Percentiles rank a stretch among this genome's conserved stretches.
Conservation (phyloP, 164 flowering plant genomes). For the Cinnamomum chago region DNA sequence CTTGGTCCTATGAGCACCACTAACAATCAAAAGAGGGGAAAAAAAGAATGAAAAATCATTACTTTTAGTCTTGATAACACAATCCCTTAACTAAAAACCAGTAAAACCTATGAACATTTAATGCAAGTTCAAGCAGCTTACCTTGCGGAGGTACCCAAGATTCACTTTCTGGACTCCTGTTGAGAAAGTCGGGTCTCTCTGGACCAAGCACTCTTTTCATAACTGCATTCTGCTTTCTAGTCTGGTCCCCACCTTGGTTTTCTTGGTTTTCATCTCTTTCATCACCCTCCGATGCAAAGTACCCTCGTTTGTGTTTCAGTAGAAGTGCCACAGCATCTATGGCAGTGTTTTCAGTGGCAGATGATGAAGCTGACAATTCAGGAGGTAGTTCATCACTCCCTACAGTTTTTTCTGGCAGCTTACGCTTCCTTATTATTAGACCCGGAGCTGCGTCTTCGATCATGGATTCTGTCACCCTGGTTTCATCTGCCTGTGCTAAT, state of each 20-base stretch:
- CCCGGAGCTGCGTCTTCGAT: conserved; percentile 82
- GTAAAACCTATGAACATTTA: neutral
- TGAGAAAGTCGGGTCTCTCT: conserved; percentile 69
- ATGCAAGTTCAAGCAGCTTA: conserved; percentile 18
- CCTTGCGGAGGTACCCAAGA: conserved; percentile 98
- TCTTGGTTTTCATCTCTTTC: conserved; percentile 19
- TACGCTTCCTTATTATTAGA: conserved; percentile 77
- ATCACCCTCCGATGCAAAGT: conserved; percentile 37
- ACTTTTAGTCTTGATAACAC: too few relatives aligned
- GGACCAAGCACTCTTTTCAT: conserved; percentile 78
- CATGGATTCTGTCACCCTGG: conserved; percentile 22
- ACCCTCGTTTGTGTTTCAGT: conserved; percentile 70
- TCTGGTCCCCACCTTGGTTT: conserved; percentile 3
- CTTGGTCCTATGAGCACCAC: too few relatives aligned
- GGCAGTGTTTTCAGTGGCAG: conserved; percentile 39
- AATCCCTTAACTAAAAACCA: neutral
- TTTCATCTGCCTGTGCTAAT: conserved; percentile 26
- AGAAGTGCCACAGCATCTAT: conserved; percentile 82
- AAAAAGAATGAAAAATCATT: too few relatives aligned
- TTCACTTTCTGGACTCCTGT: conserved; percentile 40
- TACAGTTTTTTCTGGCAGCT: conserved; percentile 43
- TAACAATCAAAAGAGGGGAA: too few relatives aligned
- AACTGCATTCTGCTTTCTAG: conserved; percentile 36
- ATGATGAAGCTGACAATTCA: conserved; percentile 25
- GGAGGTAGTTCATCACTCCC: conserved; percentile 21